A percentile compares a stretch with the other conserved stretches of the same genome.
phyloP scores from a whole-genome alignment of 129 eudicot genomes.

The Tanacetum coccineum region DNA sequence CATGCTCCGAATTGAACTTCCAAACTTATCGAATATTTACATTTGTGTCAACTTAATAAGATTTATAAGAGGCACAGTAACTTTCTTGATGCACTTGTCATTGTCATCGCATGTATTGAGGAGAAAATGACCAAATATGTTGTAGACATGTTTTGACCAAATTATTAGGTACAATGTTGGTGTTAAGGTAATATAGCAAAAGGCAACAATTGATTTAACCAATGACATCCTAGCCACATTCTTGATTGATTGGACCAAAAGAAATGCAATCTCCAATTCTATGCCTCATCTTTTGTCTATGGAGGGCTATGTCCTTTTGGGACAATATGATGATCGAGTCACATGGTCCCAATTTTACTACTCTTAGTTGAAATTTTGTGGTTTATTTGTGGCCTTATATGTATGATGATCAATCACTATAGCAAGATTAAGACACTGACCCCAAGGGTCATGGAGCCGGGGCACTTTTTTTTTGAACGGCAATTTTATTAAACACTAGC shows the following conservation, averaged over 20 bases:
- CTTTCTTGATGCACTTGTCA: background rate
- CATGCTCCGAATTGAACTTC: no score
- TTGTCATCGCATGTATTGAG: conserved; percentile 1
- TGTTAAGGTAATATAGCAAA: conserved; percentile 31
- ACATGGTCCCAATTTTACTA: conserved; percentile 13
- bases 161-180: conserved; percentile 22
- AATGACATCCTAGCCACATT: conserved; percentile 22
- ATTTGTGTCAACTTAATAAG: background rate
- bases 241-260: conserved; percentile 28
- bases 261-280: conserved; percentile 18
- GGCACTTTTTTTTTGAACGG: no score
- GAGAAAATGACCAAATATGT: conserved; percentile 21
- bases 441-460: background rate
- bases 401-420: background rate
- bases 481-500: no score
- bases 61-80: background rate
- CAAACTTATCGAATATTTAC: background rate
- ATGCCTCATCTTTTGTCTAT: conserved; percentile 16
- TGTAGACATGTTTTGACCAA: conserved; percentile 28
- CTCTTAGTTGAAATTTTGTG: background rate
- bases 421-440: background rate
- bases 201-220: conserved; percentile 21
- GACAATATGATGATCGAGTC: conserved; percentile 5
- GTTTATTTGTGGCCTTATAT: conserved; percentile 2
- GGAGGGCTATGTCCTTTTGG: conserved; percentile 5